Evolutionary conservation across 2,329 filamentous ascomycete species (phyloP).

Genomic region (Fusarium bulbicola): DNA sequence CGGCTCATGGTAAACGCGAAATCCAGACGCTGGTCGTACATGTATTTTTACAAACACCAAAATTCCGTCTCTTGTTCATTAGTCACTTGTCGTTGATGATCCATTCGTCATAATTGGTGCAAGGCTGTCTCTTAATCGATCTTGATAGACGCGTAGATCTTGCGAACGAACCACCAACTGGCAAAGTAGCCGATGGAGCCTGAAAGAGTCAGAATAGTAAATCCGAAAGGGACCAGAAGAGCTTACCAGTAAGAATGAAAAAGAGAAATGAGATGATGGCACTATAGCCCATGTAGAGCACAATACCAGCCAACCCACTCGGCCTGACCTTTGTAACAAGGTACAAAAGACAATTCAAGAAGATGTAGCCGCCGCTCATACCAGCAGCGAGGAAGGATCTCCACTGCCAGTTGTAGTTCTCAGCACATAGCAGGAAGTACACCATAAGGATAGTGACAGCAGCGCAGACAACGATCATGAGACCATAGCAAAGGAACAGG

Average conservation of each 20-base stretch:
- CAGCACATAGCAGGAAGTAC: slow-evolving; percentile 93
- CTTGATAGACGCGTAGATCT: slow-evolving; percentile 98
- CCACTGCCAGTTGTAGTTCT: slow-evolving; percentile 99
- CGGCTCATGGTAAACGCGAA: slow-evolving; percentile 18
- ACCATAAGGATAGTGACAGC: slow-evolving; percentile 93
- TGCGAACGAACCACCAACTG: slow-evolving; percentile 92
- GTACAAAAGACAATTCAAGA: slow-evolving; percentile 89
- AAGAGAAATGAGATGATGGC: slow-evolving; percentile 88
- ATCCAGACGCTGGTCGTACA: slow-evolving; percentile 45
- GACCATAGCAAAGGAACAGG: slow-evolving; percentile 94
- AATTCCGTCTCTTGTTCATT: slow-evolving; percentile 32
- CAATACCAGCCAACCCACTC: slow-evolving; percentile 82
- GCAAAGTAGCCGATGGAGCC: slow-evolving; percentile 96
- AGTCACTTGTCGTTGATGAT: slow-evolving; percentile 22
- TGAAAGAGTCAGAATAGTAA: slow-evolving; percentile 50
- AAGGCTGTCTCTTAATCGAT: slow-evolving; percentile 71
- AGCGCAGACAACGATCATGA: slow-evolving; percentile 96
- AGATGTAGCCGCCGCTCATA: slow-evolving; percentile 90
- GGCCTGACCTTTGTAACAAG: slow-evolving; percentile 90
- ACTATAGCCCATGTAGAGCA: slow-evolving; percentile 94
- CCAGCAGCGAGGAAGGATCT: slow-evolving; percentile 91
- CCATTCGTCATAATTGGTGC: slow-evolving; percentile 4
- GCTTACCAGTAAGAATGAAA: slow-evolving; percentile 88
- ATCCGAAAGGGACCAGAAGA: no score
- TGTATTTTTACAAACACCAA: slow-evolving; percentile 43